Evolutionary conservation across 2,329 filamentous ascomycete genomes (phyloP), one percentile per base, ranked within the genome.

Genomic region (Colletotrichum lupini): DNA sequence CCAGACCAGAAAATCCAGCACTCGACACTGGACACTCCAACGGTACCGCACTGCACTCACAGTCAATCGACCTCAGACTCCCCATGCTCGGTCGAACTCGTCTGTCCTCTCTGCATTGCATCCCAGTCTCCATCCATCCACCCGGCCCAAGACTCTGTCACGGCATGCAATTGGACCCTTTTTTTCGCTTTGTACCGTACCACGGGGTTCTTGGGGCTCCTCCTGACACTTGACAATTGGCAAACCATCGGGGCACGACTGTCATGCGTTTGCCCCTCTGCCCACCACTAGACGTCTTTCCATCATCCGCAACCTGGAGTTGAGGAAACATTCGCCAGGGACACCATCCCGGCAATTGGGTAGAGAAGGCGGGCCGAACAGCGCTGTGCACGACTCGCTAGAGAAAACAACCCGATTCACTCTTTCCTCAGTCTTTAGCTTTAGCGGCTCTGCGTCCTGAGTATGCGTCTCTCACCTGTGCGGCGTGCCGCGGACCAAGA

Each of bases 71-170:
- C 22, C 14, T 32, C 19, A 24, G 32, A 67, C 62, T 57, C 24
- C 32, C 35, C 56, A 22, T 67, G 22, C 52, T 63, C 49, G 53
- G 30, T 68, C 53, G 42, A 63, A 59, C 59, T 72, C 65, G 53
- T 73, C 67, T 67, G 67, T 22, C 66, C 59, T 57, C 60, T 60
- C 60, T 61, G 60, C 67, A 57, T 70, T 65, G 61, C 67, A 73
- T 66, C 60, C 67, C 59, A 60, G 66, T 61, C 30, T 30, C 58
- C 30, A 19, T 22, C 42, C 42, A n/a, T 37, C 52, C 19, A 30
- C 2, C 63, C 46, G 42, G 26, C 56, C 56, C 70, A 70, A 49
- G n/a, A 32, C 60, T 55, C 42, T 35, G 52, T 68, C 24, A 28
- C 42, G 37, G 37, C 19, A 42, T 19, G 52, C 53, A 37, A 19